Evolutionary conservation across 2,329 filamentous ascomycete genomes (phyloP).

Genomic region (Cytospora leucostoma): DNA sequence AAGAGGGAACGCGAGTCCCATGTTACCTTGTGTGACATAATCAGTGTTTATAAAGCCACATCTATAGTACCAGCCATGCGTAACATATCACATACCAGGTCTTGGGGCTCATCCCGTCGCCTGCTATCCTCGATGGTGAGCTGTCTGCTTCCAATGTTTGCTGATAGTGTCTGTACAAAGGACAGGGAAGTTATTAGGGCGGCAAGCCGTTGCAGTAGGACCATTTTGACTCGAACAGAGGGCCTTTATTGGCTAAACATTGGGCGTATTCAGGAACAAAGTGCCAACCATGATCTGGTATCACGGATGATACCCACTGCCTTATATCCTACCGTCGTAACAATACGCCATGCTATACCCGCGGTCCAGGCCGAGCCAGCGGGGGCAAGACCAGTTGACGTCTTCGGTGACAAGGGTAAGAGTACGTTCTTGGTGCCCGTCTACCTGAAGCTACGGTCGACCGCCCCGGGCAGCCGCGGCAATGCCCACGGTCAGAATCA

Average conservation of each 20-base stretch:
- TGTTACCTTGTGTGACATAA: constrained; percentile 47
- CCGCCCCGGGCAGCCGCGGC: constrained; percentile 25
- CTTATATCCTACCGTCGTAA: constrained; percentile 9
- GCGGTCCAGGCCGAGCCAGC: constrained; percentile 10
- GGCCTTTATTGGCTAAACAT: background rate
- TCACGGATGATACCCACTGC: background rate
- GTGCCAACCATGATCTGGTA: too few species aligned
- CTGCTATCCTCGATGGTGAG: constrained; percentile 9
- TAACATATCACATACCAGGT: constrained; percentile 17
- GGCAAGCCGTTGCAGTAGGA: background rate
- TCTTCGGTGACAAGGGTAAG: background rate
- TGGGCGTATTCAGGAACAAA: background rate
- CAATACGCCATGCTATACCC: background rate
- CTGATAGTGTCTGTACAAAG: constrained; percentile 8
- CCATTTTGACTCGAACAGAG: constrained; percentile 3
- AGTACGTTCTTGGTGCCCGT: background rate
- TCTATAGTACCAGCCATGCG: too few species aligned
- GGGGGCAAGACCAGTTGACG: background rate
- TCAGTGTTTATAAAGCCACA: background rate
- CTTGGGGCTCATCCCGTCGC: constrained; percentile 19
- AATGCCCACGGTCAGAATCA: constrained; percentile 14
- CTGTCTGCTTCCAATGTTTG: constrained; percentile 1
- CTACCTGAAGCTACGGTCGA: constrained; percentile 7
- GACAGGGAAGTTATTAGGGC: constrained; percentile 15
- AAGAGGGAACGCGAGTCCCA: constrained; percentile 74